Evolutionary conservation across 2,329 filamentous ascomycete genomes (phyloP).

Genomic region (Microdochium trichocladiopsis): DNA sequence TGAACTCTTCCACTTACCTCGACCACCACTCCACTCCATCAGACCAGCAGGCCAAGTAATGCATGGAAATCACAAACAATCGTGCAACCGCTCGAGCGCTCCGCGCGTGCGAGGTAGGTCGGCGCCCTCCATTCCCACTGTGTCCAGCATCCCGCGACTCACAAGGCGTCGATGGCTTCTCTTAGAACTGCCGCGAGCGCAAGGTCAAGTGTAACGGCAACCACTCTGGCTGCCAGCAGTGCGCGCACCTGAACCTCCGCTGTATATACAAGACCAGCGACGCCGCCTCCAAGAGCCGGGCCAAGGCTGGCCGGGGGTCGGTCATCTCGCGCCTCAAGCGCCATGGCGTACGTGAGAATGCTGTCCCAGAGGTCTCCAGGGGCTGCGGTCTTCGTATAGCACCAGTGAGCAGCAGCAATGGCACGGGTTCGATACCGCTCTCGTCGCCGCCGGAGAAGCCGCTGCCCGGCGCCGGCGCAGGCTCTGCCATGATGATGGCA

Average conservation of each 20-base stretch:
- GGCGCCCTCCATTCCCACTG: background rate
- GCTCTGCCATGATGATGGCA: no score
- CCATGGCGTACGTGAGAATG: background rate
- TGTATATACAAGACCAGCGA: background rate
- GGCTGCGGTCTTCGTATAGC: no score
- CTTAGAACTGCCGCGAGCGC: constrained; percentile 1
- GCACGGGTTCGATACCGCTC: no score
- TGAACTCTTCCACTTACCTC: no score
- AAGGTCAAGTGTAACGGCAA: background rate
- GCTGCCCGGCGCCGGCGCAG: no score
- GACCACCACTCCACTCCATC: background rate
- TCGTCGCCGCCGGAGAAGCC: no score
- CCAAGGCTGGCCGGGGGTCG: background rate
- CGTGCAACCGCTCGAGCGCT: background rate
- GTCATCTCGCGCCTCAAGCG: background rate
- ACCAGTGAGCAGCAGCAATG: no score
- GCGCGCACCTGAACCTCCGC: background rate
- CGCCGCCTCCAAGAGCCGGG: background rate
- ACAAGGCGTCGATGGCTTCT: no score
- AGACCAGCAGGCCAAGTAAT: background rate
- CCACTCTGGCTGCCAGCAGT: background rate
- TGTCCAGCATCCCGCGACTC: background rate
- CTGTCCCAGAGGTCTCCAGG: no score
- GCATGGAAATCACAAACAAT: background rate
- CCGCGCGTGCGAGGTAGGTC: background rate